Evolutionary conservation across 495 filamentous ascomycete species (phyloP).

Genomic region (Cairneyella variabilis): DNA sequence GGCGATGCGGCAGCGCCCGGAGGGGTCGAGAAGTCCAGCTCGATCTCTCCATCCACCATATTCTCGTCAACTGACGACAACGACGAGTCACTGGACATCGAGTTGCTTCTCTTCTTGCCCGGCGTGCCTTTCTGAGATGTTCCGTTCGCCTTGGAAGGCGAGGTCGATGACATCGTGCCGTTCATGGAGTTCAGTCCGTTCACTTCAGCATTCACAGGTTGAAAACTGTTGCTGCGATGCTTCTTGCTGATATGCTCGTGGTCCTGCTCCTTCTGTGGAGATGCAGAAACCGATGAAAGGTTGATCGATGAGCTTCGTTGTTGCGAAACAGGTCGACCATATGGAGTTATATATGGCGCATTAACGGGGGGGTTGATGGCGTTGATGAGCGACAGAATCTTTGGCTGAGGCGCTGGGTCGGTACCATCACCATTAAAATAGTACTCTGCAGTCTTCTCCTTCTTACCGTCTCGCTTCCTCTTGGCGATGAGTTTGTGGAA

Average conservation of each 20-base stretch:
- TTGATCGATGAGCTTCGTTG: conserved; percentile 7
- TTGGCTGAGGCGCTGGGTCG: conserved; percentile 16
- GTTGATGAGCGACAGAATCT: conserved; percentile 1
- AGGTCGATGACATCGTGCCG: background rate
- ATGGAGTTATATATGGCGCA: conserved; percentile 7
- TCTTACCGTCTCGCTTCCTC: conserved; percentile 46
- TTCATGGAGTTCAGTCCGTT: background rate
- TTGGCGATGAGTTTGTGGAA: conserved; percentile 37
- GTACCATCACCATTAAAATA: conserved; percentile 39
- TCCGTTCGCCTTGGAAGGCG: conserved; percentile 7
- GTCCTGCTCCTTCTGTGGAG: conserved; percentile 21
- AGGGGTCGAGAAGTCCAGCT: conserved; percentile 11
- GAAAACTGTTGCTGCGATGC: conserved; percentile 27
- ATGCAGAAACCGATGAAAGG: conserved; percentile 15
- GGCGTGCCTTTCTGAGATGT: background rate
- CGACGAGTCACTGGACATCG: conserved; percentile 35
- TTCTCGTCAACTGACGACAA: conserved; percentile 38
- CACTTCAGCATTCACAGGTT: conserved; percentile 10
- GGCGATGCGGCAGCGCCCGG: conserved; percentile 26
- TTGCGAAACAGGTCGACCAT: conserved; percentile 5
- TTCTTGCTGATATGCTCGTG: conserved; percentile 32
- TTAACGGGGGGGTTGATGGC: conserved; percentile 7
- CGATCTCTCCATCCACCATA: conserved; percentile 29
- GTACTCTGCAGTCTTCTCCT: conserved; percentile 40
- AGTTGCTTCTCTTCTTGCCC: conserved; percentile 19